Conservation (phyloP, 176 grass and related monocot species). For the Dactylis glomerata region DNA sequence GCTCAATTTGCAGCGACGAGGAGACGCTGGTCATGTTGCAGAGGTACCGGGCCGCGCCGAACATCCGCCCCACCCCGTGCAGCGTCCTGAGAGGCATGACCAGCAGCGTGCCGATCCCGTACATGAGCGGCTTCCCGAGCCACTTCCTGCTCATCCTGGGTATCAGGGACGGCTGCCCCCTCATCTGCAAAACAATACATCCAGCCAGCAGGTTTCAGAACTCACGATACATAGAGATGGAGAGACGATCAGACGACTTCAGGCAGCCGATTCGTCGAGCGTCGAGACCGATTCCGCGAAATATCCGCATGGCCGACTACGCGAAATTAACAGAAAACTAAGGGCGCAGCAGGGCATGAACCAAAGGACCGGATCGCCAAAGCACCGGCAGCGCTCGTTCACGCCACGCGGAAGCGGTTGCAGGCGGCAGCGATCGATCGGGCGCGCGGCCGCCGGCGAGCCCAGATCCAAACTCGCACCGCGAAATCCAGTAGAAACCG, state of each 20-base stretch:
- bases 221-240: background rate
- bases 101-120: slow-evolving; percentile 61
- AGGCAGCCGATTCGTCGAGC: background rate
- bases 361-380: slow-evolving; percentile 4
- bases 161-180: slow-evolving; percentile 57
- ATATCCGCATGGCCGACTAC: too few species aligned
- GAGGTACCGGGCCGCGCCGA: slow-evolving; percentile 54
- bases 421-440: background rate
- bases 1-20: slow-evolving; percentile 85
- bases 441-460: background rate
- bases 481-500: background rate
- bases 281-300: background rate
- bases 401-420: slow-evolving; percentile 23
- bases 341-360: background rate
- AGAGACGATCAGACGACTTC: background rate
- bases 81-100: slow-evolving; percentile 81
- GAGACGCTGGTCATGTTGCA: slow-evolving; percentile 79
- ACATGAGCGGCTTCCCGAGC: slow-evolving; percentile 76
- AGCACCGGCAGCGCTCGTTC: background rate
- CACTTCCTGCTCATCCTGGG: slow-evolving; percentile 75
- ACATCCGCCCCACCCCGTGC: slow-evolving; percentile 65
- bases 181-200: slow-evolving; percentile 48
- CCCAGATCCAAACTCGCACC: slow-evolving; percentile 22
- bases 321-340: background rate
- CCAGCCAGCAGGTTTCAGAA: background rate